These are phyloP conservation scores for Extremus antarcticus DNA, from an alignment of 495 filamentous ascomycete species.

Conservation along the genomic window DNA sequence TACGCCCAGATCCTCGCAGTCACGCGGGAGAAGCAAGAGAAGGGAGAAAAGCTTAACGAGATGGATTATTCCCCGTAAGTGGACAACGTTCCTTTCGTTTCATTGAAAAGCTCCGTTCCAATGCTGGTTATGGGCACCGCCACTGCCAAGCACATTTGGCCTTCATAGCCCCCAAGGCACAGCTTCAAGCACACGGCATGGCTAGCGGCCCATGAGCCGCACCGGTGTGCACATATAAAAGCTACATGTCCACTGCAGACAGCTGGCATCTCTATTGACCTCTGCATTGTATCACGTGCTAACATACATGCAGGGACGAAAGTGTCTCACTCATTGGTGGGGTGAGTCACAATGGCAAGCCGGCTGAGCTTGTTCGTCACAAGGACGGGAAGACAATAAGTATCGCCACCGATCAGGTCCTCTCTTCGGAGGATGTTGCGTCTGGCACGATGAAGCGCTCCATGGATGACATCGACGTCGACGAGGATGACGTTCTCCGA, in stretches of 20 bases:
- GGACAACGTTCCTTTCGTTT: background rate
- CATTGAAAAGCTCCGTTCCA: background rate
- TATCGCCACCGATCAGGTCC: conserved; percentile 40
- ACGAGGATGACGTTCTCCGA: conserved; percentile 65
- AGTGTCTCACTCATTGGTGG: conserved; percentile 65
- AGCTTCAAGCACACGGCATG: background rate
- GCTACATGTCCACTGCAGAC: background rate
- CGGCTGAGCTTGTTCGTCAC: conserved; percentile 66
- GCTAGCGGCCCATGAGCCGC: background rate
- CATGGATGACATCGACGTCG: conserved; percentile 28
- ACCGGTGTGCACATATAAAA: background rate
- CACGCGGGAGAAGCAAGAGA: conserved; percentile 34
- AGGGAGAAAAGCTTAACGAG: conserved; percentile 30
- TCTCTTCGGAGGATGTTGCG: conserved; percentile 15
- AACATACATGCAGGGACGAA: conserved; percentile 45
- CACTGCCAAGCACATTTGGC: background rate
- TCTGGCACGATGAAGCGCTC: conserved; percentile 19
- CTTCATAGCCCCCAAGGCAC: background rate
- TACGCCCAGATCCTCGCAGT: conserved; percentile 42
- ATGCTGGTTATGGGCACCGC: background rate
- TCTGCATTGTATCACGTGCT: conserved; percentile 24
- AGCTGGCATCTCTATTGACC: conserved; percentile 1
- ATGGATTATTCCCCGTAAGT: conserved; percentile 35
- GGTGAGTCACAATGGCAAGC: conserved; percentile 61
- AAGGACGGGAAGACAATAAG: conserved; percentile 63